Conservation (phyloP, 352 stramenopile species). For the Pythium monospermum region DNA sequence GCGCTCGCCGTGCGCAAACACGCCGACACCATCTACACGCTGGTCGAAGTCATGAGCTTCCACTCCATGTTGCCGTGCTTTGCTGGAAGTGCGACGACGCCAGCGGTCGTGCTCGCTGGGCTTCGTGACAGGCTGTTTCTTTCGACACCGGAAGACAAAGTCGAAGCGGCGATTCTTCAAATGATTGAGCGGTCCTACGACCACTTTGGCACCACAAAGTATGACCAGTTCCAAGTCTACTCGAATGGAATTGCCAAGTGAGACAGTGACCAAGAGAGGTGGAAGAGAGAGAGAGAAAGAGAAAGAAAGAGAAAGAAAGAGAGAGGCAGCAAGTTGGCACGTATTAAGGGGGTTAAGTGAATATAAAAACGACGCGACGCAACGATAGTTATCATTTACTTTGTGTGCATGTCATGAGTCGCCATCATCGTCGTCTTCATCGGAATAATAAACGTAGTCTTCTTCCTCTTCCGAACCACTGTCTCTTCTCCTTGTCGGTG, state of each 20-base stretch:
- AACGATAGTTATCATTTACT: no score
- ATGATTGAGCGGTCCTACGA: slow-evolving; percentile 94
- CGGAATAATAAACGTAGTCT: slow-evolving; percentile 21
- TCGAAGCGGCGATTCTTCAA: slow-evolving; percentile 66
- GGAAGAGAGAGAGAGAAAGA: no score
- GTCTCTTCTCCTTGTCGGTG: background rate
- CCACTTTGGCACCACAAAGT: slow-evolving; percentile 95
- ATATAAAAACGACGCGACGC: no score
- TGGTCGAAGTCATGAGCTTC: slow-evolving; percentile 94
- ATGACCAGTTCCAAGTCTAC: slow-evolving; percentile 93
- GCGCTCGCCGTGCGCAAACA: slow-evolving; percentile 91
- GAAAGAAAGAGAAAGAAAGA: no score
- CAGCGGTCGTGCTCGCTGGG: slow-evolving; percentile 26
- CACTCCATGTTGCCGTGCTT: slow-evolving; percentile 79
- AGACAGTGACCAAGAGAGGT: no score
- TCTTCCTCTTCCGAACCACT: slow-evolving; percentile 4
- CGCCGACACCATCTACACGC: slow-evolving; percentile 91
- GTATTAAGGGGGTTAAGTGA: no score
- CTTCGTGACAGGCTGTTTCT: slow-evolving; percentile 70
- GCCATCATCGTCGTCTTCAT: background rate
- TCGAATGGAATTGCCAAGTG: slow-evolving; percentile 88
- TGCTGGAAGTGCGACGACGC: slow-evolving; percentile 21
- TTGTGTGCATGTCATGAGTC: no score
- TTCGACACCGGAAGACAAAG: slow-evolving; percentile 54
- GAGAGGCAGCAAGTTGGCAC: no score